Evolutionary conservation across 805 yeast genomes (phyloP).

Genomic region (Kodamaea laetipori): DNA sequence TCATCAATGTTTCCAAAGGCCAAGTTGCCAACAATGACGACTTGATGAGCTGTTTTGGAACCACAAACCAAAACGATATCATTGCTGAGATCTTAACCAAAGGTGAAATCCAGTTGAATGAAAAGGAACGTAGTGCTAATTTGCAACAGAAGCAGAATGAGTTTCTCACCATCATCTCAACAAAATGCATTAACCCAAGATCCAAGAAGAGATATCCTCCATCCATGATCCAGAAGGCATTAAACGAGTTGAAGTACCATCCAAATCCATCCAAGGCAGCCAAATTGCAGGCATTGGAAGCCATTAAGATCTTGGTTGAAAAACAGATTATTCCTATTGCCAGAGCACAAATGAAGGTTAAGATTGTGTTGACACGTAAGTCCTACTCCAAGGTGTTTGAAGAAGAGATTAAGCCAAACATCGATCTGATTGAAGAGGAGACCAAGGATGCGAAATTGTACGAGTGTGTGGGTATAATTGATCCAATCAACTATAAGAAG

Average conservation of each 20-base stretch:
- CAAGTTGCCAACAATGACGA: slow-evolving; percentile 90
- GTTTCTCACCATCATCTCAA: slow-evolving; percentile 76
- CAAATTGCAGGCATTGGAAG: slow-evolving; percentile 89
- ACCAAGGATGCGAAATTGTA: slow-evolving; percentile 42
- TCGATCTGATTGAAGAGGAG: slow-evolving; percentile 44
- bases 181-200: slow-evolving; percentile 89
- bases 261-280: slow-evolving; percentile 72
- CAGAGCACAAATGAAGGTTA: slow-evolving; percentile 89
- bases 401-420: slow-evolving; percentile 34
- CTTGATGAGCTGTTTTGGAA: slow-evolving; percentile 68
- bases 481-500: slow-evolving; percentile 79
- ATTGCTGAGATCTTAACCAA: slow-evolving; percentile 80
- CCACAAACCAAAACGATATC: slow-evolving; percentile 72
- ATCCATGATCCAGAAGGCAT: slow-evolving; percentile 86
- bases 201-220: slow-evolving; percentile 92
- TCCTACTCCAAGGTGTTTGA: slow-evolving; percentile 46
- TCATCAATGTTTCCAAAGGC: slow-evolving; percentile 90
- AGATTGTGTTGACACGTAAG: slow-evolving; percentile 57
- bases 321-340: slow-evolving; percentile 90
- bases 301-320: slow-evolving; percentile 73
- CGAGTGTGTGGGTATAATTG: slow-evolving; percentile 64
- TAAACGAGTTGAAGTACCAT: slow-evolving; percentile 77
- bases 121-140: slow-evolving; percentile 84
- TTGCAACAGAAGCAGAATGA: slow-evolving; percentile 75
- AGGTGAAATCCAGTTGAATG: slow-evolving; percentile 94